Evolutionary conservation across 1,139 yeast species (phyloP).

Genomic region (Wickerhamiella pararugosa): DNA sequence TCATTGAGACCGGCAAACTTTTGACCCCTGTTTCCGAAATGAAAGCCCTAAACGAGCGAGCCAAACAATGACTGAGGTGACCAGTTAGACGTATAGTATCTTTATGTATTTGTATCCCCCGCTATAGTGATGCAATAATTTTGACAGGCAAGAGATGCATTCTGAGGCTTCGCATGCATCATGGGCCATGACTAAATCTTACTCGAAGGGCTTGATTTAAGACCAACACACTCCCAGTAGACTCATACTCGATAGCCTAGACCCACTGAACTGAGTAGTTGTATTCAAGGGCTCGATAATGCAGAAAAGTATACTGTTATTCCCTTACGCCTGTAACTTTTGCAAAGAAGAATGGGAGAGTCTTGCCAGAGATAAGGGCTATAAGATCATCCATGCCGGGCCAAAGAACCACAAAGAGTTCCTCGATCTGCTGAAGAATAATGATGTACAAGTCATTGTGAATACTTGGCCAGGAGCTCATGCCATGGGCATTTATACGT

Average conservation of each 20-base stretch:
- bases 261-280: too few species aligned
- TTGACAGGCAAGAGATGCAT: too few species aligned
- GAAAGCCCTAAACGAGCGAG: not conserved
- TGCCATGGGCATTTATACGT: constrained; percentile 38
- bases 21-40: constrained; percentile 38
- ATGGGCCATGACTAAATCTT: too few species aligned
- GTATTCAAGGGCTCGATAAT: too few species aligned
- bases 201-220: too few species aligned
- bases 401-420: constrained; percentile 11
- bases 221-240: too few species aligned
- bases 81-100: too few species aligned
- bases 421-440: constrained; percentile 8
- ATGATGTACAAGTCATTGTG: constrained; percentile 10
- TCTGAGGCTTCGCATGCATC: too few species aligned
- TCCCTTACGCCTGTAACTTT: not conserved
- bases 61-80: too few species aligned
- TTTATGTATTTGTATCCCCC: too few species aligned
- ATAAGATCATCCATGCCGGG: constrained; percentile 8
- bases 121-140: too few species aligned
- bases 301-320: not conserved
- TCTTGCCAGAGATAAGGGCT: constrained; percentile 7
- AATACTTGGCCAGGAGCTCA: constrained; percentile 13
- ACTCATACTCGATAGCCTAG: too few species aligned
- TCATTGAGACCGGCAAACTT: constrained; percentile 43
- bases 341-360: constrained; percentile 1